These are phyloP conservation scores for Drechslerella coelobrocha DNA, from an alignment of 2,329 filamentous ascomycete species.

Conservation along the genomic window DNA sequence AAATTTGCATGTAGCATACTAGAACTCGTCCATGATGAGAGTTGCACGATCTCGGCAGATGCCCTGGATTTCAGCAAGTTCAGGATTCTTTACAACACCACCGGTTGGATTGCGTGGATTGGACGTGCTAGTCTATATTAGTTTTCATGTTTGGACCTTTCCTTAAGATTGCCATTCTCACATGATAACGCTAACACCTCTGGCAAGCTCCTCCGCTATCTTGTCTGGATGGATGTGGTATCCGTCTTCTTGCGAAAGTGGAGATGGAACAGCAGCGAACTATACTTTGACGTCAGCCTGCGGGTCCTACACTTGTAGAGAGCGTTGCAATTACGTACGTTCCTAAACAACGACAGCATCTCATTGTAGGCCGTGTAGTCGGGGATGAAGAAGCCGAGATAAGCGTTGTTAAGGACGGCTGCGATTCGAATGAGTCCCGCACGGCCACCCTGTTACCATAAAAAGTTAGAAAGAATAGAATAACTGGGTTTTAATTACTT, in stretches of 20 bases:
- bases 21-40: conserved; percentile 95
- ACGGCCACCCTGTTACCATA: conserved; percentile 69
- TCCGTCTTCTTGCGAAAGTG: conserved; percentile 80
- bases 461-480: not conserved
- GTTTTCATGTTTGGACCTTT: not conserved
- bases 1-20: conserved; percentile 63
- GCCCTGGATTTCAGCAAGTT: conserved; percentile 88
- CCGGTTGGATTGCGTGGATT: conserved; percentile 96
- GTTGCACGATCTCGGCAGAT: conserved; percentile 89
- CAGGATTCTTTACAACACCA: conserved; percentile 80
- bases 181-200: conserved; percentile 84
- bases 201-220: conserved; percentile 87
- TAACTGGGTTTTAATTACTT: not conserved
- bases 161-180: conserved; percentile 1
- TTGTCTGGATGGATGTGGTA: conserved; percentile 95
- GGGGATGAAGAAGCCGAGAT: conserved; percentile 90
- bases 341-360: conserved; percentile 94
- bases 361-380: conserved; percentile 98
- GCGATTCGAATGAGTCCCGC: conserved; percentile 94
- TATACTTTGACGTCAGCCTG: conserved; percentile 58
- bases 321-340: conserved; percentile 62
- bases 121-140: conserved; percentile 67
- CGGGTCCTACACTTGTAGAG: conserved; percentile 1
- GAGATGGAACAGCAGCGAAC: conserved; percentile 87
- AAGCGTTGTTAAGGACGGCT: conserved; percentile 88